A percentile compares a stretch with the other conserved stretches of the same genome.
phyloP scores from a whole-genome alignment of 2,329 filamentous ascomycete genomes.

The Colletotrichum sp. region DNA sequence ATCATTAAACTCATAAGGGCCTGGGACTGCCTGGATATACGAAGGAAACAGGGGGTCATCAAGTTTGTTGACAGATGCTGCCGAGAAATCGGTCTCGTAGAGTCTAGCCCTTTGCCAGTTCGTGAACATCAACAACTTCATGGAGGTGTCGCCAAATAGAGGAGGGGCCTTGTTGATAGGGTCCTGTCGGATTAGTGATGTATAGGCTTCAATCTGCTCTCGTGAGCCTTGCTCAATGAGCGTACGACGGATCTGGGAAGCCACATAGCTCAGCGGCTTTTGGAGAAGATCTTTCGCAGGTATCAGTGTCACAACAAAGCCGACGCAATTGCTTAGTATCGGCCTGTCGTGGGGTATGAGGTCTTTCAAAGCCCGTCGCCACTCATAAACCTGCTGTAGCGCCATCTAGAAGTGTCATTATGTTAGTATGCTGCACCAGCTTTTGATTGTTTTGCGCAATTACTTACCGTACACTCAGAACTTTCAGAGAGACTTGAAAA shows the following conservation, averaged over 20 bases:
- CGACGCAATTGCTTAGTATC: background rate
- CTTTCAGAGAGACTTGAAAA: constrained; percentile 25
- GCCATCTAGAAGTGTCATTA: background rate
- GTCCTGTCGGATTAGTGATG: background rate
- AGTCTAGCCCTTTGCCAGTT: constrained; percentile 36
- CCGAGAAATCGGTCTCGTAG: constrained; percentile 27
- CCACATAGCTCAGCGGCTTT: background rate
- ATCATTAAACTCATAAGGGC: constrained; percentile 23
- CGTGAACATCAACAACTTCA: constrained; percentile 34
- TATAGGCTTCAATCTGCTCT: background rate
- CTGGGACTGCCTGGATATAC: constrained; percentile 13
- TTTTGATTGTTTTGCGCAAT: background rate
- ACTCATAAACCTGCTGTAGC: background rate
- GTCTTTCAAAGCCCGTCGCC: background rate
- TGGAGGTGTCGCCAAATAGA: constrained; percentile 34
- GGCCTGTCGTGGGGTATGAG: background rate
- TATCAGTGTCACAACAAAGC: background rate
- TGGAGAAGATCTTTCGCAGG: background rate
- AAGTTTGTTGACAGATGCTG: background rate
- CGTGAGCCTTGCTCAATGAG: background rate
- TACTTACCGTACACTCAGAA: constrained; percentile 1
- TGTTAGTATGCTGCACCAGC: background rate
- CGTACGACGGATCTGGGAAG: background rate
- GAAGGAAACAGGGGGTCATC: constrained; percentile 17
- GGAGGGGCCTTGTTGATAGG: constrained; percentile 29